Base-by-base conservation (phyloP, 2,329 filamentous ascomycete genomes). In the Neofusicoccum sp. region DNA sequence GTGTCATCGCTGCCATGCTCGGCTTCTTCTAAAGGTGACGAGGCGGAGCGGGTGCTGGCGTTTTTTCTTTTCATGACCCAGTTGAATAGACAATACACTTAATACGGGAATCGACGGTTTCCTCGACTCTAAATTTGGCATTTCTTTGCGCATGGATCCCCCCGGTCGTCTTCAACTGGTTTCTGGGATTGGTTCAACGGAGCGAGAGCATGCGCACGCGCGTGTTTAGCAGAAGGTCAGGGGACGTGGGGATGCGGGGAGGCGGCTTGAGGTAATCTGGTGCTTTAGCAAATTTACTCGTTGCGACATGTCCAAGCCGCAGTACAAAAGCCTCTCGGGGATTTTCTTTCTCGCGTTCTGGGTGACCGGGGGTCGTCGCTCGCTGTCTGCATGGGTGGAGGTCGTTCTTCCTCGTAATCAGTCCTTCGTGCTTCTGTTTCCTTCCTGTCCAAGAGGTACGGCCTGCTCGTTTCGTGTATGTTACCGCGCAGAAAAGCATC, bases 1-100 rank as follows among this genome's bases (percentile, higher is more conserved):
- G 78, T 70, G 73, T 81, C 63, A 70, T 79, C 56, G 78, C 79
- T 61, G 77, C 78, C 67, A 71, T 81, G 67, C 75, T 81, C 63
- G 75, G 74, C 64, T 68, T 78, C 65, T 71, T 80, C 62, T 81
- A 76, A 78, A 72, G 62, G 63, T 67, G 62, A 68, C 63, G 67
- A 61, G 24, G 31, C 40, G 31, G 33, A 48, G 41, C 48, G 49
- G 68, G 71, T 67, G 67, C 69, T 71, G 72, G 73, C 72, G 71
- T 74, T 73, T 70, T 65, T 64, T 36, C 24, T 47, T 60, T 60
- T 53, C 45, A 58, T 45, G 40, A 45, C 43, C 33, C 68, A 68
- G 67, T 72, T 73, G 71, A 71, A 71, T 74, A 74, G 72, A 78
- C 71, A 20, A 20, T 72, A 71, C 51, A 71, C 67, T 61, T 61